Conservation (phyloP, 768 basidiomycete genomes). For the Kwoniella dendrophila region DNA sequence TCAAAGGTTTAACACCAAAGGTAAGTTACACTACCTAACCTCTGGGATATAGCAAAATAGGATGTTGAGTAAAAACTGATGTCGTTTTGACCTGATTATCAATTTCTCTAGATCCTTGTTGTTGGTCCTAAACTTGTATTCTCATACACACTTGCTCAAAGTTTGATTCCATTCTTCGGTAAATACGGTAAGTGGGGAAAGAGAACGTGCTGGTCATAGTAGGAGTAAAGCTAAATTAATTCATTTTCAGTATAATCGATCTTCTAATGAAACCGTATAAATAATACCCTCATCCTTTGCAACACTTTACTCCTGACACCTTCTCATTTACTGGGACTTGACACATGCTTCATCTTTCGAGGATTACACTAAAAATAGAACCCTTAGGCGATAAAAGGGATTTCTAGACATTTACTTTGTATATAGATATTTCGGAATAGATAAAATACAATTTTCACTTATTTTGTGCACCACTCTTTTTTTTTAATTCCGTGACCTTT, state of each 20-base stretch:
- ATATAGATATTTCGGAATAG: slow-evolving; percentile 1
- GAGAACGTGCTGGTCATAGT: background rate
- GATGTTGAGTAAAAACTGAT: background rate
- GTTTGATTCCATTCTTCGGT: slow-evolving; percentile 86
- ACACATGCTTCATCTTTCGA: no score
- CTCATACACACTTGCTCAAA: slow-evolving; percentile 95
- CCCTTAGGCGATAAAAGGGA: no score
- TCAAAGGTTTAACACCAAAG: slow-evolving; percentile 97
- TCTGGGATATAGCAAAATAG: no score
- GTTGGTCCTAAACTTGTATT: slow-evolving; percentile 98
- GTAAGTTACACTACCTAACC: slow-evolving; percentile 59
- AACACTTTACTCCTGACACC: no score
- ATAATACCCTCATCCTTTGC: no score
- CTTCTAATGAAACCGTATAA: no score
- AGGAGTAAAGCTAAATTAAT: no score
- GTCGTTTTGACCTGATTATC: background rate
- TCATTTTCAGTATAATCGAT: no score
- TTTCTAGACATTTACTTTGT: no score
- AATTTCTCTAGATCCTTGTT: slow-evolving; percentile 72
- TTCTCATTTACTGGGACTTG: no score
- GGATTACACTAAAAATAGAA: no score
- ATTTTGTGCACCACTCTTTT: slow-evolving; percentile 8
- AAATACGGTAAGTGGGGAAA: slow-evolving; percentile 64
- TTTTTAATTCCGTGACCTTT: no score
- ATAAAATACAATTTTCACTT: slow-evolving; percentile 1